Evolutionary conservation across 208 protist genomes (phyloP).

Genomic region (Trypanosoma scelopori): DNA sequence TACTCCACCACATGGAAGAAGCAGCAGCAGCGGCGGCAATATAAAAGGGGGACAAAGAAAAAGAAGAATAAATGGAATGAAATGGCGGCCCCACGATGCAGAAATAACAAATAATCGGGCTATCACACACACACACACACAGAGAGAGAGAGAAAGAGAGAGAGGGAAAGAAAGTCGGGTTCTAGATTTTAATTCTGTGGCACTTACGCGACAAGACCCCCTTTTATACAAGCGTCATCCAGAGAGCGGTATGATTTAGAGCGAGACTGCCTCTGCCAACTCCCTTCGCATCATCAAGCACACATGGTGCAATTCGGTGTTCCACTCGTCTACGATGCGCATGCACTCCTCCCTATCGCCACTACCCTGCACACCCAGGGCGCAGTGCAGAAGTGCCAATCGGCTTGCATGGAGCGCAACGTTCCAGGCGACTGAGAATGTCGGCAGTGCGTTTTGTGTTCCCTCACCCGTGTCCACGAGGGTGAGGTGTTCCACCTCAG

Average conservation of each 20-base stretch:
- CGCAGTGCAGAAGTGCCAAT: conserved; percentile 21
- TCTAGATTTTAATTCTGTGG: no score
- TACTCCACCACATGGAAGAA: no score
- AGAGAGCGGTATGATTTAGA: conserved; percentile 4
- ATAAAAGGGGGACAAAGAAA: no score
- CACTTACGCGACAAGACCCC: no score
- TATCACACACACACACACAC: no score
- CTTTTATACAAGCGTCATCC: background rate
- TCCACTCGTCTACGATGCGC: conserved; percentile 20
- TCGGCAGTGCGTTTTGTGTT: background rate
- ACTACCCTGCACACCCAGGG: background rate
- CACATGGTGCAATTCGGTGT: conserved; percentile 19
- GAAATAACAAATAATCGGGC: no score
- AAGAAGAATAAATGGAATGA: no score
- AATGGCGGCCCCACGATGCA: no score
- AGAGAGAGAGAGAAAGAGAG: no score
- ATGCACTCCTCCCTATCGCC: background rate
- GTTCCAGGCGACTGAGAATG: conserved; percentile 11
- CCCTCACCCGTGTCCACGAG: background rate
- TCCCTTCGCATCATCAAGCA: conserved; percentile 20
- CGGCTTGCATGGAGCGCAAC: conserved; percentile 16
- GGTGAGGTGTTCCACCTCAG: background rate
- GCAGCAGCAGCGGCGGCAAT: no score
- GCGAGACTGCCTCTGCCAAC: conserved; percentile 18
- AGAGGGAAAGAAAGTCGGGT: no score